A percentile compares a stretch with the other conserved stretches of the same genome.
These are phyloP conservation scores for Besnoitia besnoiti DNA, from an alignment of 169 alveolate genomes.

Conservation along the genomic window DNA sequence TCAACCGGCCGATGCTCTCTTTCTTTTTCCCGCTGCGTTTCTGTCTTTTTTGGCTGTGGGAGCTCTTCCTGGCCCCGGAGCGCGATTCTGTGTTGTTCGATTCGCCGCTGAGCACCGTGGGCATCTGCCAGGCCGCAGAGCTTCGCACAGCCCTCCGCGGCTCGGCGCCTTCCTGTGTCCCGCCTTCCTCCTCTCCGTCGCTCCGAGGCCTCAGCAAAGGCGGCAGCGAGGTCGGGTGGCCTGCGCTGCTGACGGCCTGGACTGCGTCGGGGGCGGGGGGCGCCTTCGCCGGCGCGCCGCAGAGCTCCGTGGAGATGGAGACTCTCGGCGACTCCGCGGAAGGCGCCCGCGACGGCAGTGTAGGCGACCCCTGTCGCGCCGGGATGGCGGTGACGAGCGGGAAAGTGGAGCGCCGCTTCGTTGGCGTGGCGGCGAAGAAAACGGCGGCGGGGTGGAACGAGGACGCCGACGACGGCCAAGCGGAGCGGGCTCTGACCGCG, in stretches of 20 bases:
- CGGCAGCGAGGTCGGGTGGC: too few species aligned
- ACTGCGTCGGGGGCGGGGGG: background rate
- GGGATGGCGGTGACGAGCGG: background rate
- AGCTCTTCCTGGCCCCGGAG: constrained; percentile 54
- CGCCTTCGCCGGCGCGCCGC: background rate
- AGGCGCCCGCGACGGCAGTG: background rate
- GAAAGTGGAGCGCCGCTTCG: background rate
- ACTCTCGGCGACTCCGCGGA: too few species aligned
- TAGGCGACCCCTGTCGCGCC: too few species aligned
- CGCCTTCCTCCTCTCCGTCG: too few species aligned
- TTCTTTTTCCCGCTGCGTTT: constrained; percentile 51
- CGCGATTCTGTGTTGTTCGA: constrained; percentile 47
- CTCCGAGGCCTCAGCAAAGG: too few species aligned
- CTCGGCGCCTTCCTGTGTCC: background rate
- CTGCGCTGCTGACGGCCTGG: background rate
- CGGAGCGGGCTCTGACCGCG: too few species aligned
- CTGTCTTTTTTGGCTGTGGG: constrained; percentile 57
- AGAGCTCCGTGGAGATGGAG: background rate
- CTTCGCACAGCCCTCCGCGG: constrained; percentile 27
- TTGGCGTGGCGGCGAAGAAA: too few species aligned
- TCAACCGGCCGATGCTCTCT: constrained; percentile 51
- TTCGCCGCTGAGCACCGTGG: constrained; percentile 50
- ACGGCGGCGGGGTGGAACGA: too few species aligned
- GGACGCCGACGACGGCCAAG: too few species aligned
- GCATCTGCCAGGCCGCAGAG: constrained; percentile 58